A percentile compares a stretch with the other conserved stretches of the same genome.
Conservation (phyloP, 2,329 filamentous ascomycete species). For the Colletotrichum kahawae region DNA sequence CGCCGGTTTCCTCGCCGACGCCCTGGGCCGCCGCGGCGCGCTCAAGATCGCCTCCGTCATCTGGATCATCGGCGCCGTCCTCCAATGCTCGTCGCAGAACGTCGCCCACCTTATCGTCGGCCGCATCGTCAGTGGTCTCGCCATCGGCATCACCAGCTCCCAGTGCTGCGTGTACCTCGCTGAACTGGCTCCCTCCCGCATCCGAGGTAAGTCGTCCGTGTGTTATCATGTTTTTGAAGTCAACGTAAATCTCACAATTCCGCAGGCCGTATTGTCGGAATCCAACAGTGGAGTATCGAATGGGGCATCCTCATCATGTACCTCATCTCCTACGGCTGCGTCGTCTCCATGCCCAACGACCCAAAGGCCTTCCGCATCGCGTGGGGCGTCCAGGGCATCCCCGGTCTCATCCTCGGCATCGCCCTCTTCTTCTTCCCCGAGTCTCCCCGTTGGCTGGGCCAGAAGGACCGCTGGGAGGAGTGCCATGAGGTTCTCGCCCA, state of each 20-base stretch:
- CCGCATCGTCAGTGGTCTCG: constrained; percentile 66
- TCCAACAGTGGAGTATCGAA: constrained; percentile 78
- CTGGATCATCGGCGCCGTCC: constrained; percentile 63
- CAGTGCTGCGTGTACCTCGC: constrained; percentile 73
- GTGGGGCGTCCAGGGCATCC: constrained; percentile 25
- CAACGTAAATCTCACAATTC: background rate
- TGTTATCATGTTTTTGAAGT: rapidly evolving
- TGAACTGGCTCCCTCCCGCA: constrained; percentile 63
- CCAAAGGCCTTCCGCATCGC: constrained; percentile 65
- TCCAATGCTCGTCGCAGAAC: constrained; percentile 64
- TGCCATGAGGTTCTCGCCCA: constrained; percentile 27
- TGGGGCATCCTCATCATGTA: constrained; percentile 72
- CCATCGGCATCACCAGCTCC: constrained; percentile 70
- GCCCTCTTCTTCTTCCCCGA: constrained; percentile 23
- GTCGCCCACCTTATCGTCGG: constrained; percentile 59
- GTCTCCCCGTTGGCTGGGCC: constrained; percentile 20
- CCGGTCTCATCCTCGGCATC: constrained; percentile 27
- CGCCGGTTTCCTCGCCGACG: constrained; percentile 55
- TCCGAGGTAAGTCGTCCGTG: constrained; percentile 35
- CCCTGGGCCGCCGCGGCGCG: constrained; percentile 48
- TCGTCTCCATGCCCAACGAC: constrained; percentile 54
- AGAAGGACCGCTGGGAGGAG: constrained; percentile 22
- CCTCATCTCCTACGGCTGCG: constrained; percentile 70
- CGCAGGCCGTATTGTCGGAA: constrained; percentile 67
- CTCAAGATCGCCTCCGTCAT: constrained; percentile 50